These are phyloP conservation scores for Pichia sp. DNA, from an alignment of 1,139 yeast genomes.

Conservation along the genomic window DNA sequence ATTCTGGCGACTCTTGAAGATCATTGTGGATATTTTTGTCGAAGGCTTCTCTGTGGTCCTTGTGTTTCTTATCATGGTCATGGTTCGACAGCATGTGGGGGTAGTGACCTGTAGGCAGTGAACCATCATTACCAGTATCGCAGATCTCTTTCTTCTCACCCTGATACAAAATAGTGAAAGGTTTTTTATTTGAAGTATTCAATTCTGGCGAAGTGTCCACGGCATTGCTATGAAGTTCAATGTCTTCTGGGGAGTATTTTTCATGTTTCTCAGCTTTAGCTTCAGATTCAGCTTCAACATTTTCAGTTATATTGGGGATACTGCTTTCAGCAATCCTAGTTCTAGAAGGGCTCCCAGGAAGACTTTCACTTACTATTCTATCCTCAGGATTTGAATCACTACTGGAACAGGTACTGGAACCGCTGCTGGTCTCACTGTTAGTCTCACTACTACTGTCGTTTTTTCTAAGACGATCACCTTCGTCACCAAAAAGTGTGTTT, in stretches of 20 bases:
- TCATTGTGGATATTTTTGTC: background rate
- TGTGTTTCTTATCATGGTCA: too few species aligned
- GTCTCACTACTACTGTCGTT: background rate
- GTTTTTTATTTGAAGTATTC: too few species aligned
- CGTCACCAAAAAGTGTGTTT: background rate
- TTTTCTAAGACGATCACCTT: background rate
- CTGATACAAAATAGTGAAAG: background rate
- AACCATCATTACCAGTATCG: background rate
- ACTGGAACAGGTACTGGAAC: background rate
- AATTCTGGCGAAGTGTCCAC: background rate
- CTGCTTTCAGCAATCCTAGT: background rate
- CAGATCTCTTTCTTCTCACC: background rate
- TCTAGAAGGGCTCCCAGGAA: background rate
- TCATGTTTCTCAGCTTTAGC: background rate
- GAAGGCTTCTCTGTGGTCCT: too few species aligned
- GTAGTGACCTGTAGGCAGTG: background rate
- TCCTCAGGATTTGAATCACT: background rate
- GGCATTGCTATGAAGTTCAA: background rate
- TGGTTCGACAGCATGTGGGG: background rate
- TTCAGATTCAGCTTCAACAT: conserved; percentile 2
- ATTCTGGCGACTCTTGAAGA: background rate
- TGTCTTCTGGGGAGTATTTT: background rate
- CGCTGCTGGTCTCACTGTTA: background rate
- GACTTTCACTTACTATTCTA: background rate
- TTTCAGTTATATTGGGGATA: background rate